These are phyloP conservation scores for Xylariaceae sp. DNA, from an alignment of 2,329 filamentous ascomycete species.

Conservation along the genomic window DNA sequence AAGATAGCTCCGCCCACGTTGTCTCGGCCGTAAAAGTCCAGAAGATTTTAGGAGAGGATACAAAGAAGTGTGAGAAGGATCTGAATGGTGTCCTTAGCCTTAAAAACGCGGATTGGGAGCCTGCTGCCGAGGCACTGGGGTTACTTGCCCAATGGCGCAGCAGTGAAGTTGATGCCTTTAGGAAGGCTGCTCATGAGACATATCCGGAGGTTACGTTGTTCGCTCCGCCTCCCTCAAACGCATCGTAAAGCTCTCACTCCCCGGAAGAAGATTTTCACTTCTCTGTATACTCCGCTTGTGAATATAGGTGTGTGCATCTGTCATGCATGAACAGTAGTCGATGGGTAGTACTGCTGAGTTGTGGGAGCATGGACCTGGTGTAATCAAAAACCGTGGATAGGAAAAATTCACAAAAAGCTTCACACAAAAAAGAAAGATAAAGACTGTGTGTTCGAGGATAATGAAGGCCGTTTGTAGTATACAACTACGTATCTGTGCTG, in stretches of 20 bases:
- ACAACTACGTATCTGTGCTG: too few relatives aligned
- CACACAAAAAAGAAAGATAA: too few relatives aligned
- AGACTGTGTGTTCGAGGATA: too few relatives aligned
- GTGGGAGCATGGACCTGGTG: too few relatives aligned
- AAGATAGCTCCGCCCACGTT: conserved; percentile 57
- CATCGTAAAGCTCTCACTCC: conserved; percentile 6
- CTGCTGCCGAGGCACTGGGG: conserved; percentile 42
- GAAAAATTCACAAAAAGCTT: too few relatives aligned
- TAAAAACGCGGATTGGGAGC: conserved; percentile 42
- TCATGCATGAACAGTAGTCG: too few relatives aligned
- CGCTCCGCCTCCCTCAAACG: conserved; percentile 15
- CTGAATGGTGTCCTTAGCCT: conserved; percentile 51
- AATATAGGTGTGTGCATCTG: conserved; percentile 7
- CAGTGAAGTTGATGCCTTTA: conserved; percentile 44
- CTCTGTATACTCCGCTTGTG: conserved; percentile 6
- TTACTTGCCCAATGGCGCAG: conserved; percentile 49
- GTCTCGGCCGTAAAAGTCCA: conserved; percentile 60
- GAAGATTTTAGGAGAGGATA: conserved; percentile 55
- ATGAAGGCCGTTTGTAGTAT: too few relatives aligned
- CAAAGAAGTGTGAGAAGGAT: conserved; percentile 56
- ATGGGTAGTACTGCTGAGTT: too few relatives aligned
- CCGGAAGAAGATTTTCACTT: background rate
- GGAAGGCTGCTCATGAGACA: conserved; percentile 44
- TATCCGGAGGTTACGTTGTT: conserved; percentile 50
- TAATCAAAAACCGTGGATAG: too few relatives aligned